Evolutionary conservation across 352 stramenopile species (phyloP).

Genomic region (Phytophthora agathidicida): DNA sequence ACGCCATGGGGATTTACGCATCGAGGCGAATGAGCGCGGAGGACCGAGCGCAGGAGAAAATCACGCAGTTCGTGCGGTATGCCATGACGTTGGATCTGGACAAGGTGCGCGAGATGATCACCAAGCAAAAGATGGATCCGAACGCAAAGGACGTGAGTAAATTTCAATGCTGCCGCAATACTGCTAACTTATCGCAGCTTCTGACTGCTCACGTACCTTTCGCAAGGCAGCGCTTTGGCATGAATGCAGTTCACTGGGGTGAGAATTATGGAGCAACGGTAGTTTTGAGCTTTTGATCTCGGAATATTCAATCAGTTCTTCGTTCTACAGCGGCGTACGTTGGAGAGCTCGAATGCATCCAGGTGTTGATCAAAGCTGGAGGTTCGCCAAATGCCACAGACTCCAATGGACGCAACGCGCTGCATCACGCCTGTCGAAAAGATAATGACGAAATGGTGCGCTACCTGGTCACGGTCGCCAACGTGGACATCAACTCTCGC

Average conservation of each 20-base stretch:
- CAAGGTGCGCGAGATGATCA: conserved; percentile 56
- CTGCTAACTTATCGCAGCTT: not conserved
- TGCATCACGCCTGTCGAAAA: conserved; percentile 81
- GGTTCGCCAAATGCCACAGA: conserved; percentile 47
- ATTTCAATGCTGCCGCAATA: not conserved
- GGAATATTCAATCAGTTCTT: not conserved
- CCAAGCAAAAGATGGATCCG: conserved; percentile 50
- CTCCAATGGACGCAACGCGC: conserved; percentile 65
- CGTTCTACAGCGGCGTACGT: conserved; percentile 54
- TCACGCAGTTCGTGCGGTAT: conserved; percentile 58
- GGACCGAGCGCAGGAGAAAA: conserved; percentile 44
- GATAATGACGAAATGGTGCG: conserved; percentile 70
- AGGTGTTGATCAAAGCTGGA: conserved; percentile 59
- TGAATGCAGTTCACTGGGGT: conserved; percentile 86
- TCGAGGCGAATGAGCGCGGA: conserved; percentile 18
- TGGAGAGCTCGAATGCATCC: conserved; percentile 55
- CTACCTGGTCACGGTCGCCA: conserved; percentile 49
- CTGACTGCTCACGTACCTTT: not conserved
- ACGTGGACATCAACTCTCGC: conserved; percentile 61
- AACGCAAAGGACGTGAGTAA: conserved; percentile 65
- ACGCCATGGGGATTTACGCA: conserved; percentile 20
- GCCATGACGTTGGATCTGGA: conserved; percentile 58
- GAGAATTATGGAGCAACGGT: not conserved
- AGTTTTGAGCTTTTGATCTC: not conserved
- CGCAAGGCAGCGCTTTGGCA: conserved; percentile 65